These are phyloP conservation scores for Aethionema arabicum DNA, from an alignment of 345 rosid species.

Conservation along the genomic window DNA sequence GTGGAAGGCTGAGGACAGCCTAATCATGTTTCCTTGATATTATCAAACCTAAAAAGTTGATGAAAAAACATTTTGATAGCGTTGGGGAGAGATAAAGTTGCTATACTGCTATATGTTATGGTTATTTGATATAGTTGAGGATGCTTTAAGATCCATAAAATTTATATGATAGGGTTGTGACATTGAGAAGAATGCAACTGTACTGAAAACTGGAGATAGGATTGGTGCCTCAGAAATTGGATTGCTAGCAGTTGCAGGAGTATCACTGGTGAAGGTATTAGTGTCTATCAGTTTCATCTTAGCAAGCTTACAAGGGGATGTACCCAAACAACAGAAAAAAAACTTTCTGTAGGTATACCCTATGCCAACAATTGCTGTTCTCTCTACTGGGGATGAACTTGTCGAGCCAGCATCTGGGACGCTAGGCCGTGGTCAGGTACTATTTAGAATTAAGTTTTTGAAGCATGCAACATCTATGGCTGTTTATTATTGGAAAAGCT, in stretches of 20 bases:
- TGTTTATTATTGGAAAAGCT: conserved; percentile 2
- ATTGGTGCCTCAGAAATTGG: conserved; percentile 91
- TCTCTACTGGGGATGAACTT: conserved; percentile 96
- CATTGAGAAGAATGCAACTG: conserved; percentile 63
- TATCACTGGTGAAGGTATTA: conserved; percentile 73
- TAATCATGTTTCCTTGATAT: conserved; percentile 2
- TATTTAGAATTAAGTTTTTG: conserved; percentile 11
- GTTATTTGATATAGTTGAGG: conserved; percentile 4
- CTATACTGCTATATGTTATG: background rate
- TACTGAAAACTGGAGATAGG: conserved; percentile 73
- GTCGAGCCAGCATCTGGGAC: conserved; percentile 60
- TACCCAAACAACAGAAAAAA: conserved; percentile 10
- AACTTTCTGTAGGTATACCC: conserved; percentile 63
- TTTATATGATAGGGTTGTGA: conserved; percentile 69
- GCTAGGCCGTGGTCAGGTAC: conserved; percentile 86
- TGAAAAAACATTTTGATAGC: background rate
- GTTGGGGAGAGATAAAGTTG: background rate
- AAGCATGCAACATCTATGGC: conserved; percentile 13
- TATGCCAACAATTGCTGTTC: conserved; percentile 75
- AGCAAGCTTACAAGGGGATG: conserved; percentile 11
- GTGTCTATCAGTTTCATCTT: conserved; percentile 27
- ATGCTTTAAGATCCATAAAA: conserved; percentile 11
- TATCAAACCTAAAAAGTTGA: background rate
- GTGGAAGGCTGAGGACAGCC: background rate
- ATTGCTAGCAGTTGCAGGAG: conserved; percentile 84